Evolutionary conservation across 495 filamentous ascomycete species (phyloP), one percentile per base, ranked within the genome.

Genomic region (Pseudotulostoma volvatum): DNA sequence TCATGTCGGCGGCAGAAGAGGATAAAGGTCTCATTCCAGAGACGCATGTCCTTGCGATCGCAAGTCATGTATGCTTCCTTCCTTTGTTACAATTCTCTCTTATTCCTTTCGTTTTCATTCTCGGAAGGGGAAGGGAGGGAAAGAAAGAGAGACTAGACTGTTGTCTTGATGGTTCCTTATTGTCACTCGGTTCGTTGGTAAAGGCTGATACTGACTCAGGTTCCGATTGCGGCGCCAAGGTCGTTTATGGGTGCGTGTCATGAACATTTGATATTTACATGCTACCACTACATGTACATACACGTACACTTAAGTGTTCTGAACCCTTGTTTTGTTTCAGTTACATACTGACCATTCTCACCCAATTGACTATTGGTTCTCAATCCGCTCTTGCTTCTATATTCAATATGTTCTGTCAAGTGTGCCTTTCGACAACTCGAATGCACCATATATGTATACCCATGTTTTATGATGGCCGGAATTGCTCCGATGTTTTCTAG

Each of bases 21-120:
- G 35, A 42, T 4, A 11, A 36, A 13, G 30, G 36, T 17, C 16
- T 73, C 18, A 72, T 92, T 33, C 84, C 86, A 8, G 84, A 90
- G 54, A 93, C 85, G 20, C 66, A 74, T 51, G 86, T 97, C 40
- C 69, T 97, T 52, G 87, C 90, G 31, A 74, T 96, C 45, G 90
- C 90, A 53, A 96, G 90, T 60, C 90, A 97, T 92, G 90, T 95
- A 81, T 60, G 83, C 51, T 42, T 41, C 37, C 21, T 52, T 37
- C 30, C 40, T 42, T 38, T 16, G 13, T 37, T 36, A n/a, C 34
- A 35, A 40, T 33, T 18, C 36, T 33, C n/a, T 11, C 18, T 20
- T 39, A 19, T 33, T 37, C 28, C 37, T 47, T 28, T 28, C 23
- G 23, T 11, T 28, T 28, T 28, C 11, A 5, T 5, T 11, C 23